Percentiles rank a stretch among this genome's conserved stretches.
These are phyloP conservation scores for Asterochloris erici DNA, from an alignment of 139 green algal species.

Conservation along the genomic window DNA sequence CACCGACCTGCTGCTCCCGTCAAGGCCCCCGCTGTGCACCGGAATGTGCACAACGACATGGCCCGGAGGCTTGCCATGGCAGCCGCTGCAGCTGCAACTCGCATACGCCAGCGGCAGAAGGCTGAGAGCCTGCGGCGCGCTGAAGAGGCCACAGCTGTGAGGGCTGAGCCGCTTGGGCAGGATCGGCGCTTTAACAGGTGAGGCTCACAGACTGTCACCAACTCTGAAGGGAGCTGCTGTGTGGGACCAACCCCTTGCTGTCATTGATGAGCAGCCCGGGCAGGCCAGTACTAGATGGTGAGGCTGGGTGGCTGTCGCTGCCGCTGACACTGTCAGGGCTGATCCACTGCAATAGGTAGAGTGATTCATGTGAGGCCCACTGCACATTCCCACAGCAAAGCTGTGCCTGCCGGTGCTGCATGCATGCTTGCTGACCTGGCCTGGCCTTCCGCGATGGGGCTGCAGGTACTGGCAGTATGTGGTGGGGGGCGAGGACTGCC, in stretches of 20 bases:
- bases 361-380: too few species aligned
- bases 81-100: constrained; percentile 8
- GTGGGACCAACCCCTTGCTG: neutral
- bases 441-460: too few species aligned
- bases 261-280: neutral
- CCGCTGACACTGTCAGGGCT: too few species aligned
- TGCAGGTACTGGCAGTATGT: neutral
- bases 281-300: too few species aligned
- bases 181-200: constrained; percentile 81
- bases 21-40: too few species aligned
- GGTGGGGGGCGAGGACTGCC: neutral
- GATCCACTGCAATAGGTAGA: too few species aligned
- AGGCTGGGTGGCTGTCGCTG: too few species aligned
- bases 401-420: too few species aligned
- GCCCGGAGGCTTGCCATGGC: constrained; percentile 7
- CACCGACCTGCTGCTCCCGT: too few species aligned
- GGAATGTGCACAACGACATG: neutral
- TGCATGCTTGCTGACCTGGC: too few species aligned
- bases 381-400: too few species aligned
- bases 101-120: constrained; percentile 14
- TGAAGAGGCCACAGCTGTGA: constrained; percentile 40
- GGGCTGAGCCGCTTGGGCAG: constrained; percentile 64
- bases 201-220: constrained; percentile 34
- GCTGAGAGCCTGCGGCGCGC: constrained; percentile 19
- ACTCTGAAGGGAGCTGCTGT: neutral